Conservation (phyloP, 345 rosid species). For the Durio zibethinus region DNA sequence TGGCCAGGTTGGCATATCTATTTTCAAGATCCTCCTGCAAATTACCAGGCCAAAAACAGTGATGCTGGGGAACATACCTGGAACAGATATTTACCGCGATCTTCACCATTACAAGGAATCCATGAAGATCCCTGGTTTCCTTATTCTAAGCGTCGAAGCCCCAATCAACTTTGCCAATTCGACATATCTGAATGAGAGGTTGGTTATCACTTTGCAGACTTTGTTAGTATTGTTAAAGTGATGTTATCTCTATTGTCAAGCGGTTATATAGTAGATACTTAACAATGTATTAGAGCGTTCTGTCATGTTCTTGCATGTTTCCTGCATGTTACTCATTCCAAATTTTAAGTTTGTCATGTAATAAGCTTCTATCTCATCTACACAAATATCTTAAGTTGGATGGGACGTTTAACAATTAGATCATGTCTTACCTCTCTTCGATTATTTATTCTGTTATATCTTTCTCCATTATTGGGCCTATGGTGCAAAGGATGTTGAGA, state of each 20-base stretch:
- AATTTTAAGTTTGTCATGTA: too few relatives aligned
- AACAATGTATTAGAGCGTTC: too few relatives aligned
- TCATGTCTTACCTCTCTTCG: neutral
- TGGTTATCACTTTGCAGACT: constrained; percentile 9
- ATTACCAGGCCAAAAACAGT: constrained; percentile 77
- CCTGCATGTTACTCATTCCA: too few relatives aligned
- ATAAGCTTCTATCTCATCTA: too few relatives aligned
- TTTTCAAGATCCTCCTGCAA: constrained; percentile 81
- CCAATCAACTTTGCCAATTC: constrained; percentile 87
- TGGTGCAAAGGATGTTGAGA: constrained; percentile 52
- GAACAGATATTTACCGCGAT: constrained; percentile 63
- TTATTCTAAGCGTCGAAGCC: constrained; percentile 74
- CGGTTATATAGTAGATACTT: too few relatives aligned
- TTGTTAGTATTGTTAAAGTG: too few relatives aligned
- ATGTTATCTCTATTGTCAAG: too few relatives aligned
- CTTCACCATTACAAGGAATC: constrained; percentile 80
- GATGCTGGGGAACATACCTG: constrained; percentile 77
- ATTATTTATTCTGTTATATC: neutral
- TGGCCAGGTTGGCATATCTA: constrained; percentile 69
- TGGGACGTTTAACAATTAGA: too few relatives aligned
- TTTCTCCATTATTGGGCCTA: neutral
- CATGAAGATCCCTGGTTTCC: constrained; percentile 61
- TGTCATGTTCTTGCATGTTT: too few relatives aligned
- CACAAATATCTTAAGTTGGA: too few relatives aligned
- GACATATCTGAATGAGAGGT: constrained; percentile 87